Evolutionary conservation across 805 yeast species (phyloP), one percentile per base, ranked within the genome.

Genomic region (Barnettozyma wickerhamii): DNA sequence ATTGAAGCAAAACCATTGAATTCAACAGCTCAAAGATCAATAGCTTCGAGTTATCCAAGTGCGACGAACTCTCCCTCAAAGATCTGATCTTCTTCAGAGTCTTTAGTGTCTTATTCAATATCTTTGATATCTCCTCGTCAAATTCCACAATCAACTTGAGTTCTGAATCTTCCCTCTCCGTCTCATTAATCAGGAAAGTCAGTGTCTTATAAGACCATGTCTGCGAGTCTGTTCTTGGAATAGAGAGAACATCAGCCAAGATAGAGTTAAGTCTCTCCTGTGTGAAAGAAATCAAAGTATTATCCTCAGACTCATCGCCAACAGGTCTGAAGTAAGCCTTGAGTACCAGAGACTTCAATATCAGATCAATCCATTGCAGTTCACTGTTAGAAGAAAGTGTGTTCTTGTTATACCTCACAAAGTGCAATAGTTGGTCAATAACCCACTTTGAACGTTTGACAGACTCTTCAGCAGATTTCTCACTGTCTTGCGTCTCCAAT

Each of bases 1-100:
- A 68, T 58, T 88, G 95, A 12, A 91, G 56, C 18, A 89, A 61
- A 4, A 82, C 81, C 74, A 85, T 77, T 0, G 96, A 82, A 42
- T 85, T 75, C 33, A 91, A 65, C 28, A 86, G 64, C 59, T 88
- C 95, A 54, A 91, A 82, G 32, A 88, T 83, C 43, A 66, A 65
- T 46, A 81, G 57, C 49, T 77, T 74, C 1, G 61, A 45, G 30
- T 48, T 53, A 19, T 47, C 64, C 30, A 42, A 19, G 35, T 54
- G 59, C 7, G 46, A 36, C 4, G 52, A 56, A 5, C 68, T 51
- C 26, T 47, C 56, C 37, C 68, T 59, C 42, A 64, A 58, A 19
- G 62, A 55, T 45, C 62, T 59, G 18, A 78, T 68, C 38, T 66
- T 63, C 15, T 64, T 64, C 35, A 88, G 64, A 3, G 74, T 63